Base-by-base conservation (phyloP, 2,329 filamentous ascomycete genomes). In the Aspergillus sp. region DNA sequence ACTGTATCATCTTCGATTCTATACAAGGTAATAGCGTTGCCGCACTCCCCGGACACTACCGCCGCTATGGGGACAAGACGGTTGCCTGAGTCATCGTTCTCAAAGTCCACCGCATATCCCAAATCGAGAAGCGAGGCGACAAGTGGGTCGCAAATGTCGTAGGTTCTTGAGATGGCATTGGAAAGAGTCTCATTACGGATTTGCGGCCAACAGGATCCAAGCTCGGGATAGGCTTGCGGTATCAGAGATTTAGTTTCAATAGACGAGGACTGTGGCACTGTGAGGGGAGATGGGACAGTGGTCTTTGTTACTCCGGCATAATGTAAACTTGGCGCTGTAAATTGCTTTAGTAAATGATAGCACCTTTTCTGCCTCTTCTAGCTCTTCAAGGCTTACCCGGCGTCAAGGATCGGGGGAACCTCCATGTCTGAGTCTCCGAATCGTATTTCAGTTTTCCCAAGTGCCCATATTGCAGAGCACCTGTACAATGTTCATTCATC, bases 401-500 rank as follows among this genome's bases (percentile, higher is more conserved):
- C 36, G 63, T 64, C 39, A 75, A 67, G 1, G 69, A 71, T 52
- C 81, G 77, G 53, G 73, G 67, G 65, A 83, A 84, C n/a, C 65
- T 65, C 84, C 84, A 87, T 56, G 72, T 62, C 49, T 76, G 74
- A 6, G 74, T 75, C 5, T 83, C 78, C 1, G 76, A 59, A 56
- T 80, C 71, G 69, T 86, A 87, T n/a, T 71, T 66, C 50, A 80
- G 75, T 63, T 75, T 75, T 65, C 84, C 84, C 57, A 84, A 75
- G 67, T 85, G 82, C 75, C 85, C 85, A 74, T 85, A 86, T 61
- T 82, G 81, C 55, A 86, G 80, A 77, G 80, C 77, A 72, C 73
- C 72, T 52, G 73, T 69, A 49, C 72, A 69, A 63, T 73, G 71
- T 65, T 86, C 82, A 86, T 81, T 82, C 85, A 87, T 87, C 77